A percentile compares a stretch with the other conserved stretches of the same genome.
Conservation (phyloP, 106 monocot species). For the Ottelia alismoides region DNA sequence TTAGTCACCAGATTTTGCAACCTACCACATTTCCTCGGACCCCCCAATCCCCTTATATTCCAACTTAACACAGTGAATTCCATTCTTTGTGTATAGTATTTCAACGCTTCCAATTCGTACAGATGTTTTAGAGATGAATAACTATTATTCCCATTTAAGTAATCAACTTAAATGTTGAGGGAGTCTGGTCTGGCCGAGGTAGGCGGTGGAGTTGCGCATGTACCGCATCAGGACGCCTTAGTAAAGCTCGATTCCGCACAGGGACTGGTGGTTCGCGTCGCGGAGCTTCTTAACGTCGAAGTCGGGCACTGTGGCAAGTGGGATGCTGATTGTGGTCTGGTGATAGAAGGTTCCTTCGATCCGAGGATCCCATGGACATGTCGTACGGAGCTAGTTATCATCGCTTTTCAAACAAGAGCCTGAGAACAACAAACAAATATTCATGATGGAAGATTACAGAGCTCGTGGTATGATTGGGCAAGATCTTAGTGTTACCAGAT, state of each 20-base stretch:
- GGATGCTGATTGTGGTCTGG: constrained; percentile 28
- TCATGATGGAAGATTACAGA: neutral
- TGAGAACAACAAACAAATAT: neutral
- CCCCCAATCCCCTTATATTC: too few relatives aligned
- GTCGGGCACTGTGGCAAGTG: constrained; percentile 4
- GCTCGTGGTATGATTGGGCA: neutral
- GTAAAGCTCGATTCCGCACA: constrained; percentile 14
- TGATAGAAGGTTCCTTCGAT: constrained; percentile 21
- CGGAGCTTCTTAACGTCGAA: constrained; percentile 27
- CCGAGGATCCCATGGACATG: constrained; percentile 38
- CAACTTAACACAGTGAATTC: too few relatives aligned
- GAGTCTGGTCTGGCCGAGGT: constrained; percentile 12
- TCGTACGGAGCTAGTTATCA: constrained; percentile 19
- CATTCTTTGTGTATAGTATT: too few relatives aligned
- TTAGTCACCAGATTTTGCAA: too few relatives aligned
- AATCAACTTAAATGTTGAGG: too few relatives aligned
- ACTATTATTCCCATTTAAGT: too few relatives aligned
- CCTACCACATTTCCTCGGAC: too few relatives aligned
- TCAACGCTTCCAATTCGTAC: too few relatives aligned
- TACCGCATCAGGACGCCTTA: constrained; percentile 14
- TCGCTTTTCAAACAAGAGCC: constrained; percentile 15
- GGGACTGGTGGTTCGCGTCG: constrained; percentile 3
- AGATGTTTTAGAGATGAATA: too few relatives aligned
- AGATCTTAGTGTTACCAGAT: constrained; percentile 6
- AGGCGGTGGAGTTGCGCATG: constrained; percentile 14